Percentiles rank a stretch among this genome's conserved stretches.
Evolutionary conservation across 805 yeast genomes (phyloP).

Genomic region (Cyberlindnera japonica): DNA sequence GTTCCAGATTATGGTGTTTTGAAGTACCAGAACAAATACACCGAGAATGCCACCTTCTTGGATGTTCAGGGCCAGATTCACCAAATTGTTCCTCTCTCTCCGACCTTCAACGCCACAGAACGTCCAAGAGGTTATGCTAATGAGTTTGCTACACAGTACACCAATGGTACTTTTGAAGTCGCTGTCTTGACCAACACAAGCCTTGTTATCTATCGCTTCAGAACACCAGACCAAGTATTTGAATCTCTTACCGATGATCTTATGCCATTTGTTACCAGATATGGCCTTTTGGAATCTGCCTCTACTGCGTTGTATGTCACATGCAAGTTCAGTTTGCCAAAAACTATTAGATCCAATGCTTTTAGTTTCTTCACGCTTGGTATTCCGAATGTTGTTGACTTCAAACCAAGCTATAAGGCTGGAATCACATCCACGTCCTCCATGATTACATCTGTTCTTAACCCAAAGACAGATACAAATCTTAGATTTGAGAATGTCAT

Average conservation of each 20-base stretch:
- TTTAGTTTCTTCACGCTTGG: constrained; percentile 41
- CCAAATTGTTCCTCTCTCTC: constrained; percentile 68
- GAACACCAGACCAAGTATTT: constrained; percentile 77
- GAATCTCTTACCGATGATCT: constrained; percentile 68
- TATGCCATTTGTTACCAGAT: constrained; percentile 65
- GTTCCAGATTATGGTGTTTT: constrained; percentile 84
- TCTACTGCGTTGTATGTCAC: constrained; percentile 83
- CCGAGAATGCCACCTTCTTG: constrained; percentile 79
- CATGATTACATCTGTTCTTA: constrained; percentile 20
- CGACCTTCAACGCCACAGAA: constrained; percentile 65
- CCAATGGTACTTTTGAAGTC: constrained; percentile 58
- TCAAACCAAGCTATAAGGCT: constrained; percentile 37
- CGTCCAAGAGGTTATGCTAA: constrained; percentile 83
- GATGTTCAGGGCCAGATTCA: constrained; percentile 61
- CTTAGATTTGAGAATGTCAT: constrained; percentile 69
- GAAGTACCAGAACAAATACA: constrained; percentile 64
- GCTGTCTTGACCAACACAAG: constrained; percentile 83
- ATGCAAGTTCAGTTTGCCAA: constrained; percentile 66
- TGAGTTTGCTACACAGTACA: constrained; percentile 82
- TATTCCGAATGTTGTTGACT: constrained; percentile 39
- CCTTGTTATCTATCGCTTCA: constrained; percentile 68
- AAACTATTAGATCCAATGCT: constrained; percentile 39
- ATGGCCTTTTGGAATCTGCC: constrained; percentile 88
- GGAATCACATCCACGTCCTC: constrained; percentile 12
- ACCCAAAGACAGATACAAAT: constrained; percentile 19